Base-by-base conservation (phyloP, 2,329 filamentous ascomycete species). In the Orbilia oligospora region DNA sequence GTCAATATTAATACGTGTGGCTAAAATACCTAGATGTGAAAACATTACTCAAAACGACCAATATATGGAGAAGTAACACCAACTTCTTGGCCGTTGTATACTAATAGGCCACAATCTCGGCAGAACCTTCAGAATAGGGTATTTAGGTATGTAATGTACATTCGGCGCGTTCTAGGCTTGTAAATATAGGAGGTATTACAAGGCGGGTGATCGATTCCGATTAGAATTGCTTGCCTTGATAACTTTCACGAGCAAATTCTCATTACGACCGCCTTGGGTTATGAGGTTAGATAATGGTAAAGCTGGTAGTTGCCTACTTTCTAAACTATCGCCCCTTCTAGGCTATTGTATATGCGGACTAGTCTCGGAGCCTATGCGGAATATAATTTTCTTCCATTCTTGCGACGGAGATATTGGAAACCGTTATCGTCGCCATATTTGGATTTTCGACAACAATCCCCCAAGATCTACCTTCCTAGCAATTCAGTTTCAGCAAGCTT, bases 21-120 rank as follows among this genome's bases (percentile, higher is more conserved):
- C 24, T 46, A 69, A 75, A 53, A 56, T 68, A 16, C 51, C 64
- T 38, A 24, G 22, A 33, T 2, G 64, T 46, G 10, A 48, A 61
- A 58, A 66, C 30, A 65, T 71, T 20, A 22, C 71, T 61, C 65
- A 44, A 76, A 70, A 76, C 16, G 71, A 70, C 55, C 55, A 76
- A 76, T 70, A 63, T n/a, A 56, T 18, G 20, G 71, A 76, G 71
- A 76, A 69, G 36, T 20, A 1, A 18, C 18, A 55, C n/a, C 27
- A 38, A 20, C 46, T 27, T 36, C 9, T 46, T 16, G 20, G n/a
- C 10, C 44, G 20, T n/a, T n/a, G 33, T 3, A 10, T 14, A 20
- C 27, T 24, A 61, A 24, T n/a, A 24, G 33, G 20, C 36, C 14
- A 61, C 27, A 24, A 30, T 9, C n/a, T 41, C 36, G 48, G 41